A percentile compares a stretch with the other conserved stretches of the same genome.
phyloP scores from a whole-genome alignment of 2,329 filamentous ascomycete species.

The Acephala macrosclerotiorum region DNA sequence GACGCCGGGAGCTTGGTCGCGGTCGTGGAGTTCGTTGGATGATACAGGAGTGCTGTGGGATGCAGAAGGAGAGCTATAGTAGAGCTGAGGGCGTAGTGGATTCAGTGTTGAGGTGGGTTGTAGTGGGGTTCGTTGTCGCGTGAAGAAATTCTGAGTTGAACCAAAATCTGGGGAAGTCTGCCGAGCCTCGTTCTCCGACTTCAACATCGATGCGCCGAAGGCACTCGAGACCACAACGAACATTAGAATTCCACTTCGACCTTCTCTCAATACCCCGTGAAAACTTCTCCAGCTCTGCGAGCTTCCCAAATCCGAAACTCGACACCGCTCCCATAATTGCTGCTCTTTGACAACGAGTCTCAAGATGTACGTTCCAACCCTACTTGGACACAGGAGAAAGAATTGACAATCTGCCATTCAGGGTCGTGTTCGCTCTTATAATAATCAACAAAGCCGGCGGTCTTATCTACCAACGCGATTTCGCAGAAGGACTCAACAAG shows the following conservation, averaged over 20 bases:
- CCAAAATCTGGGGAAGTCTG: conserved; percentile 33
- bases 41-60: neutral
- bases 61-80: neutral
- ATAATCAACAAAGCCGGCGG: conserved; percentile 99
- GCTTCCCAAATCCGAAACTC: neutral
- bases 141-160: conserved; percentile 27
- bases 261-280: neutral
- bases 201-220: conserved; percentile 8
- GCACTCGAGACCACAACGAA: neutral
- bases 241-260: neutral
- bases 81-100: neutral
- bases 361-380: neutral
- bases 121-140: conserved; percentile 25
- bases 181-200: conserved; percentile 20
- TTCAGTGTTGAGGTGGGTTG: neutral
- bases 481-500: conserved; percentile 85
- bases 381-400: neutral
- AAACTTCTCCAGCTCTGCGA: neutral
- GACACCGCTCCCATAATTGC: neutral
- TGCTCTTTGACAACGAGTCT: neutral
- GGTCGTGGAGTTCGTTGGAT: neutral
- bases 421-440: conserved; percentile 94
- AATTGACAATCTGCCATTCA: conserved; percentile 49
- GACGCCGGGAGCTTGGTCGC: neutral
- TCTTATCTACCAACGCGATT: conserved; percentile 94